Base-by-base conservation (phyloP, 2,329 filamentous ascomycete genomes). In the Setomelanomma holmii region DNA sequence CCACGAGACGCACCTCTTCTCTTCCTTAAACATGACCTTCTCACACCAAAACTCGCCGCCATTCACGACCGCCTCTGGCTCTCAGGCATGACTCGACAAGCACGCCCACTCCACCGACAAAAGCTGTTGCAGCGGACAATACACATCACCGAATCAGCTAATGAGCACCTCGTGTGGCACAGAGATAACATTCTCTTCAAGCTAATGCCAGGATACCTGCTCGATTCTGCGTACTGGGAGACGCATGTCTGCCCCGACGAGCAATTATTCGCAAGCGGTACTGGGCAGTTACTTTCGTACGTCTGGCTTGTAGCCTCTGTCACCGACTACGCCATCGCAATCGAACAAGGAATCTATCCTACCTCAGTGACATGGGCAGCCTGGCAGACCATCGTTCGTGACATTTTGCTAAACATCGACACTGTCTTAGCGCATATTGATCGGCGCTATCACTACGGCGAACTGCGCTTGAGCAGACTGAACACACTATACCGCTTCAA, bases 401-500 rank as follows among this genome's bases (percentile, higher is more conserved):
- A 21, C n/a, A 40, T 60, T n/a, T 24, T 53, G 10, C n/a, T 36
- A n/a, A 40, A 46, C 24, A 45, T 53, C 11, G 35, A 56, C 20
- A 33, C 23, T 2, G 44, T 47, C 19, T 19, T 43, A 10, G 23
- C n/a, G 14, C 45, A 55, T 4, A 64, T 78, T 34, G 71, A 71
- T 47, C 51, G 57, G 23, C 73, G 78, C 12, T 80, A 78, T 57
- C 44, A 61, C 5, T 80, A 75, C 51, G 77, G 78, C 7, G 78
- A 80, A 59, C 64, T 80, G 24, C 72, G 78, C 2, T 64, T 79
- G 3, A 66, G 66, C 6, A 71, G 78, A 11, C 56, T 81, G 21
- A 77, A 83, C 40, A 36, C 27, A n/a, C 41, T 60, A 6, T 49
- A 55, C 24, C 39, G 48, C 8, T 19, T 58, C 12, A 19, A 34